Evolutionary conservation across 371 early-diverging fungal species (phyloP).

Genomic region (Actinomortierella wolfii): DNA sequence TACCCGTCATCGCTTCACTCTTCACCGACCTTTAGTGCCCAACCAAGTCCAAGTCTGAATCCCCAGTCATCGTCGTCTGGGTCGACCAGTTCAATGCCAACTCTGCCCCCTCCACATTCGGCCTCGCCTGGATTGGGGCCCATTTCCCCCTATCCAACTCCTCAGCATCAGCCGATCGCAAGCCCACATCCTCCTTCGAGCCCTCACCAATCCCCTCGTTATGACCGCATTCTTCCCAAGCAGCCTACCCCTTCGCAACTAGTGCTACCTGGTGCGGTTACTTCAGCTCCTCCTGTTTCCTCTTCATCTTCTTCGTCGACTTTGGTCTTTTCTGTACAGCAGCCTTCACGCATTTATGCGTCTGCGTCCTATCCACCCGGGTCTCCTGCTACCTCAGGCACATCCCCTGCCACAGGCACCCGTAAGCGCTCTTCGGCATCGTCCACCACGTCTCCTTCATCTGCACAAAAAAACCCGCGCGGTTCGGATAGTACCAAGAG

Average conservation of each 20-base stretch:
- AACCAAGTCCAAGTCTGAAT: slow-evolving; percentile 11
- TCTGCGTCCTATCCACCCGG: not conserved
- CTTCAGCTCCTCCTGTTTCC: slow-evolving; percentile 26
- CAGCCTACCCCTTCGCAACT: slow-evolving; percentile 27
- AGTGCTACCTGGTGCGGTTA: slow-evolving; percentile 21
- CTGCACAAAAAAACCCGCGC: slow-evolving; percentile 15
- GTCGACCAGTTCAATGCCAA: slow-evolving; percentile 22
- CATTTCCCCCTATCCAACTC: slow-evolving; percentile 41
- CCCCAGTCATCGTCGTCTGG: slow-evolving; percentile 7
- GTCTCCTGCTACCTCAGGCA: not conserved
- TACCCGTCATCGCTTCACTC: slow-evolving; percentile 31
- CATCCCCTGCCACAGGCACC: not conserved
- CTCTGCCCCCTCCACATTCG: slow-evolving; percentile 8
- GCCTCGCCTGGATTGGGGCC: slow-evolving; percentile 18
- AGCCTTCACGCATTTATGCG: slow-evolving; percentile 14
- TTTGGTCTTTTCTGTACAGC: slow-evolving; percentile 1
- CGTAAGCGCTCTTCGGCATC: slow-evolving; percentile 2
- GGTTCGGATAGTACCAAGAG: slow-evolving; percentile 8
- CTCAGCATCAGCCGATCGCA: slow-evolving; percentile 30
- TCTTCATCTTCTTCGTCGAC: slow-evolving; percentile 31
- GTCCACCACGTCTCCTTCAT: slow-evolving; percentile 2
- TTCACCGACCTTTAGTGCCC: slow-evolving; percentile 11
- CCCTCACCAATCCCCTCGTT: slow-evolving; percentile 23
- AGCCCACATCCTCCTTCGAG: slow-evolving; percentile 21
- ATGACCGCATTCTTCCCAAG: slow-evolving; percentile 7